Base-by-base conservation (phyloP, 2,329 filamentous ascomycete species). In the Didymella lethalis region DNA sequence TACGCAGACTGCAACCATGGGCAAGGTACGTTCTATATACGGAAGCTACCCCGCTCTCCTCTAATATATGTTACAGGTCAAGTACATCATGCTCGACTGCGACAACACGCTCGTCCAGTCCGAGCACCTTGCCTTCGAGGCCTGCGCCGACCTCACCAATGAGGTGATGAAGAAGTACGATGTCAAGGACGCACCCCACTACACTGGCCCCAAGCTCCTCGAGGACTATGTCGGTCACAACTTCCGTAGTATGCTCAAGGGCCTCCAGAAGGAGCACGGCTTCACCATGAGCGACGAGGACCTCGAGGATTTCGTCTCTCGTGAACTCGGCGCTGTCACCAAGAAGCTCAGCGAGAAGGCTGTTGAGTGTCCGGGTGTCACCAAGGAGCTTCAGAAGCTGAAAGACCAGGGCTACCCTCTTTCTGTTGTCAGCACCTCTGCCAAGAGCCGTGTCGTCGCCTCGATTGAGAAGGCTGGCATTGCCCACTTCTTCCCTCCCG, bases 101-200 rank as follows among this genome's bases (percentile, higher is more conserved):
- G 83, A 97, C 86, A 97, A 97, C 85, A 97, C 93, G 64, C 91
- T 97, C 77, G 92, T 95, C 76, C 87, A 95, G 71, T 96, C 92
- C 54, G 93, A 97, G 83, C 88, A 91, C 73, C 85, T 96, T 69
- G 93, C 93, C 75, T 96, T 97, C 78, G 91, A 94, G 81, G 93
- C 91, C 67, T 96, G 92, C 79, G 91, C 93, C 72, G 90, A 91
- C 61, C 88, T 97, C 65, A 90, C 92, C 83, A 97, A 97, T 81
- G 84, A 92, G 78, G 91, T 96, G 77, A 87, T 94, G 76, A 83
- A 84, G 69, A 84, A 85, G 72, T 84, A 89, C 73, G 81, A 83
- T 69, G 83, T 92, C 71, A 81, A 83, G 69, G 82, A 92, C 70
- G 73, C 83, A 26, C 83, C 86, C 68, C 86, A 85, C 75, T 97